Evolutionary conservation across 1,139 yeast species (phyloP).

Genomic region (Hyphopichia wangnamkhiaoensis): DNA sequence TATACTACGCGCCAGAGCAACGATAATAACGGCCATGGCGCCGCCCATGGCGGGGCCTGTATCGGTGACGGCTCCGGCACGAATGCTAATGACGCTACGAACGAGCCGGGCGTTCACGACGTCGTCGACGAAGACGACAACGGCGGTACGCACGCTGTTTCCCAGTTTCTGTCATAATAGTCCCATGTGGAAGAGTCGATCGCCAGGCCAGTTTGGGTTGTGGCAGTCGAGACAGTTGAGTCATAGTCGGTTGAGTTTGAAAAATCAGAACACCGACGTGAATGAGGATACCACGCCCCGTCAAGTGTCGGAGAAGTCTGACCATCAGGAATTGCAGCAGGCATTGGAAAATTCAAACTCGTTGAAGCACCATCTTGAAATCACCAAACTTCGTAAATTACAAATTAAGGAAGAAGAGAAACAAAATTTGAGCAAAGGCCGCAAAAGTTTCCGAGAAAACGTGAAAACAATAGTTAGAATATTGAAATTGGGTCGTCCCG

Average conservation of each 20-base stretch:
- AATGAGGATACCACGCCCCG: too few relatives aligned
- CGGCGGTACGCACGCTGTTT: too few relatives aligned
- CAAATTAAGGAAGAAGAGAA: constrained; percentile 36
- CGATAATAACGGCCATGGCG: not conserved
- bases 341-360: constrained; percentile 18
- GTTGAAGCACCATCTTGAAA: constrained; percentile 32
- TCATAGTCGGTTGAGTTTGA: too few relatives aligned
- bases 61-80: not conserved
- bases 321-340: not conserved
- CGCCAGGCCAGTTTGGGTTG: too few relatives aligned
- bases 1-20: not conserved
- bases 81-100: too few relatives aligned
- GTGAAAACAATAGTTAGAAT: constrained; percentile 39
- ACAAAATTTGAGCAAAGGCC: constrained; percentile 26
- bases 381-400: constrained; percentile 26
- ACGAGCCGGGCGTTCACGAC: too few relatives aligned
- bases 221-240: too few relatives aligned
- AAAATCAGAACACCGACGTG: not conserved
- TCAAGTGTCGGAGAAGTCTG: not conserved
- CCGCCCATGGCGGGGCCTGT: too few relatives aligned
- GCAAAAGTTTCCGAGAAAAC: constrained; percentile 35
- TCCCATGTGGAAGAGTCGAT: too few relatives aligned
- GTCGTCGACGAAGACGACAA: too few relatives aligned
- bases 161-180: too few relatives aligned
- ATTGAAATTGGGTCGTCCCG: constrained; percentile 42